phyloP scores from a whole-genome alignment of 495 filamentous ascomycete species.

The Talaromyces ruber region DNA sequence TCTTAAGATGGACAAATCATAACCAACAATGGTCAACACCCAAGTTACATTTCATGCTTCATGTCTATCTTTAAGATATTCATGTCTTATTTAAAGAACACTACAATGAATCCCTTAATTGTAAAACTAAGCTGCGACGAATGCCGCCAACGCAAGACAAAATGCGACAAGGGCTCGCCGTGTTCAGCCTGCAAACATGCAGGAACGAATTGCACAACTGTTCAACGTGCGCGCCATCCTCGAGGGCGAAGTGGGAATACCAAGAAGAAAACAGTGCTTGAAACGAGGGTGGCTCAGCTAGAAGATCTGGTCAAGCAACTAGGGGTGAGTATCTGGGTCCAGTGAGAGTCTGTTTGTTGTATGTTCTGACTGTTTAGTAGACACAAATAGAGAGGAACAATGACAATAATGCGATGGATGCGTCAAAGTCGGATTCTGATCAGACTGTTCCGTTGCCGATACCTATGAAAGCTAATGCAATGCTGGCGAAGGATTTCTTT shows the following conservation, averaged over 20 bases:
- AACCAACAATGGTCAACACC: not conserved
- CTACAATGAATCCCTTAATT: not conserved
- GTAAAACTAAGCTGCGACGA: conserved; percentile 7
- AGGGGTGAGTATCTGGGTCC: not conserved
- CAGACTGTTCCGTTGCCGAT: not conserved
- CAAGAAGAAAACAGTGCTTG: not conserved
- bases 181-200: conserved; percentile 63
- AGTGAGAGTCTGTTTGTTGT: not conserved
- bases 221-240: conserved; percentile 26
- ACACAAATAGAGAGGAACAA: not conserved
- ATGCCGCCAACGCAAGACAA: conserved; percentile 70
- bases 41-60: not conserved
- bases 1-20: not conserved
- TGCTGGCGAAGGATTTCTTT: not conserved
- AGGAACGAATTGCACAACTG: conserved; percentile 48
- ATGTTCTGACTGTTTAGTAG: not conserved
- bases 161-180: conserved; percentile 67
- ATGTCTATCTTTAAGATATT: not conserved
- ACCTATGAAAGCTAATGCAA: not conserved
- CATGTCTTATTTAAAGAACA: not conserved
- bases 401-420: not conserved
- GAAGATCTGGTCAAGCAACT: not conserved
- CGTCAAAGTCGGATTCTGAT: not conserved
- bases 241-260: conserved; percentile 33
- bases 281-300: not conserved